phyloP scores from a whole-genome alignment of 305 asterid species.

The Solanum hybrid region DNA sequence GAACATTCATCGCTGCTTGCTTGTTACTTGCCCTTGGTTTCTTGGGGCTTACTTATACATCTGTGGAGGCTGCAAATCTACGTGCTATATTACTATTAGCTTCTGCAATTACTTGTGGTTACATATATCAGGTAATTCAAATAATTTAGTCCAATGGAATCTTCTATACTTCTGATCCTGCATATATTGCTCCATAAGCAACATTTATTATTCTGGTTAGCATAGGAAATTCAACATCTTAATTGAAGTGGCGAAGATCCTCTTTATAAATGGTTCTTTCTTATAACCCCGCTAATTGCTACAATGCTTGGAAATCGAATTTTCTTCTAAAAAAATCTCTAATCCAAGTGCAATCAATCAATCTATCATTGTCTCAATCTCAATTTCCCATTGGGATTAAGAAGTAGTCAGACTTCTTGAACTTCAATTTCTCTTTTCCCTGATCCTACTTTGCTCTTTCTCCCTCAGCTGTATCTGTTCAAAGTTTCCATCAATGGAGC shows the following conservation, averaged over 20 bases:
- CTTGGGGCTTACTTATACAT: constrained; percentile 53
- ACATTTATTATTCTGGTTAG: neutral
- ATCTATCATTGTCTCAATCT: neutral
- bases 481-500: neutral
- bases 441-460: neutral
- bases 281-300: neutral
- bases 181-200: neutral
- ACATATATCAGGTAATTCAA: constrained; percentile 63
- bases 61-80: constrained; percentile 57
- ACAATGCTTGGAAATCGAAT: neutral
- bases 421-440: neutral
- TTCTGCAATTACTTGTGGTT: constrained; percentile 74
- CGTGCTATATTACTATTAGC: constrained; percentile 50
- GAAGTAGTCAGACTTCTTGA: neutral
- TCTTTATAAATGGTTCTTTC: neutral
- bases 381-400: neutral
- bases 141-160: neutral
- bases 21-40: constrained; percentile 61
- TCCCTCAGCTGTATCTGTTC: neutral
- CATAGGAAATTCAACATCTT: neutral
- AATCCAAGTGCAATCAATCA: neutral
- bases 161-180: neutral
- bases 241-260: neutral
- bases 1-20: constrained; percentile 52
- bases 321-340: neutral